Base-by-base conservation (phyloP, 2,329 filamentous ascomycete species). In the Penicillium sp. region DNA sequence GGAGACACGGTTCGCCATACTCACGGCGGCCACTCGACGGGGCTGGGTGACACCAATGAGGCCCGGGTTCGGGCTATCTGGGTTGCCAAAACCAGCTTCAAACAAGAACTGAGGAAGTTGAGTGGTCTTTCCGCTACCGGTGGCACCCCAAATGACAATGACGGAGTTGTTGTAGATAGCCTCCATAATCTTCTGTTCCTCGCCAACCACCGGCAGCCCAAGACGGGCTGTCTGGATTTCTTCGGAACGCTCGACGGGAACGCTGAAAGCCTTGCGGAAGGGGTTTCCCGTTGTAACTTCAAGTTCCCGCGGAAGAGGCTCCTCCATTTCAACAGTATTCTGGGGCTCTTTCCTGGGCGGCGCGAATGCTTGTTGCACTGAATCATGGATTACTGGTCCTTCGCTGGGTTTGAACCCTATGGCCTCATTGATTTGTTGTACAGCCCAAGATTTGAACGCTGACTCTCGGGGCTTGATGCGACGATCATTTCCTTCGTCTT, bases 111-210 rank as follows among this genome's bases (percentile, higher is more conserved):
- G 95, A 0, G 96, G 96, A 9, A 99, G 87, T 76, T 99, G 95
- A 0, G 95, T 99, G 0, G 96, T 99, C 79, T 99, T 99, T 75
- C 95, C 95, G 65, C 93, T 97, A 78, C 95, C 95, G 37, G 96
- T 99, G 15, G 93, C 90, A 78, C 95, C 95, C 80, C 94, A 97
- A 8, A 99, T 88, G 12, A 99, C 90, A 1, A 97, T 91, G 3
- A 92, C 88, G 56, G 94, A 86, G 75, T 97, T 91, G 74, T 94
- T 94, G 77, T 97, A 90, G 53, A 99, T 92, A 0, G 93, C 93
- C 78, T 99, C 95, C 93, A 99, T 98, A 33, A 99, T 93, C 72
- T 90, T 93, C 74, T 99, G 95, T 77, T 99, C 95, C 76, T 98
- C 93, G 1, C 91, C 91, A 1, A 98, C 92, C 1, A 99, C 91